Evolutionary conservation across 1,284 basidiomycete genomes (phyloP).

Genomic region (Sporisorium iseilematis-ciliati): DNA sequence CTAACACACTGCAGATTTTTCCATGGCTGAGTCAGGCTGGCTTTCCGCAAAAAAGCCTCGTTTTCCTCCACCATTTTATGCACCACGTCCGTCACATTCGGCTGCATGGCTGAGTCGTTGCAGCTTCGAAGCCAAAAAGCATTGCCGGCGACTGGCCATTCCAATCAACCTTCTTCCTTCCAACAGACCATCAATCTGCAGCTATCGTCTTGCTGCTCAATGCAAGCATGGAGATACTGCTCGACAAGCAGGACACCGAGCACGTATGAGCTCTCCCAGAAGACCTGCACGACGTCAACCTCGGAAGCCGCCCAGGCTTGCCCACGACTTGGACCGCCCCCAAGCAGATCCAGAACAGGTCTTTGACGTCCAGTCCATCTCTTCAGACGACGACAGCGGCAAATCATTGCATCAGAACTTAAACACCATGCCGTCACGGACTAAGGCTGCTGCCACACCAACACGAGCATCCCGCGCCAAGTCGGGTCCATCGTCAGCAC

Average conservation of each 20-base stretch:
- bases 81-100: not conserved
- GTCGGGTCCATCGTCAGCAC: constrained; percentile 1
- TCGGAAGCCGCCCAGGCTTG: constrained; percentile 34
- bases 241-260: not conserved
- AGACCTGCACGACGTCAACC: constrained; percentile 14
- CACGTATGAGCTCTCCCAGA: constrained; percentile 20
- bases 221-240: constrained; percentile 5
- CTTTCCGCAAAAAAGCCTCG: not conserved
- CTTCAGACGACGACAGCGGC: constrained; percentile 26
- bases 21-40: constrained; percentile 16
- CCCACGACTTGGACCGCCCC: constrained; percentile 30
- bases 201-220: not conserved
- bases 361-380: constrained; percentile 42
- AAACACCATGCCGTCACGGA: constrained; percentile 24
- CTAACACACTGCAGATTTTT: not conserved
- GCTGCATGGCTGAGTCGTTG: constrained; percentile 23
- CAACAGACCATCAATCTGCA: not conserved
- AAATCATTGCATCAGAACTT: not conserved
- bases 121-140: not conserved
- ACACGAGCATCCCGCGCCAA: constrained; percentile 12
- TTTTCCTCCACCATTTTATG: constrained; percentile 8
- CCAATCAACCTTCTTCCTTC: not conserved
- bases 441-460: constrained; percentile 5
- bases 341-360: constrained; percentile 44
- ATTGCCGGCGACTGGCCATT: constrained; percentile 10